These are phyloP conservation scores for Davidsoniella australis DNA, from an alignment of 2,329 filamentous ascomycete species.

Conservation along the genomic window DNA sequence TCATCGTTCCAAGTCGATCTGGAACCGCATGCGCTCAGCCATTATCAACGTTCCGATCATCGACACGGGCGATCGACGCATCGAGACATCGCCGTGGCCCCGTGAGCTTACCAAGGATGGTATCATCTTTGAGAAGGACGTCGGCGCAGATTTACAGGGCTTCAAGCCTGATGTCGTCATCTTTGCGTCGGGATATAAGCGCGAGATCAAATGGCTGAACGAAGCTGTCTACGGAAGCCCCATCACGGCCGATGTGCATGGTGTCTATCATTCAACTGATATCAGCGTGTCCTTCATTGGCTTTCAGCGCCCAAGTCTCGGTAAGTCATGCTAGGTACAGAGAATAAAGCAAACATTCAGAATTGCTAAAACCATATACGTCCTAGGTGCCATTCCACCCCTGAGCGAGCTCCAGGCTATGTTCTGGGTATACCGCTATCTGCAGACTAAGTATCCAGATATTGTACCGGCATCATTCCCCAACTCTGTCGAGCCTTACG, in stretches of 20 bases:
- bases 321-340: conserved; percentile 14
- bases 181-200: conserved; percentile 30
- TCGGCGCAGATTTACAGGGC: neutral
- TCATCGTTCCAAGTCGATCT: conserved; percentile 19
- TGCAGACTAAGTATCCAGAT: conserved; percentile 18
- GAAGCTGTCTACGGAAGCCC: conserved; percentile 24
- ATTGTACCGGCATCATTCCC: conserved; percentile 13
- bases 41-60: conserved; percentile 24
- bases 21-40: conserved; percentile 21
- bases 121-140: conserved; percentile 15
- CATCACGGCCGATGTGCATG: conserved; percentile 32
- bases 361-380: neutral
- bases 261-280: conserved; percentile 29
- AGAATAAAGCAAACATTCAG: neutral
- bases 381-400: conserved; percentile 28
- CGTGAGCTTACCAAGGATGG: conserved; percentile 22
- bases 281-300: conserved; percentile 28
- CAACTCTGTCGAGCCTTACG: conserved; percentile 19
- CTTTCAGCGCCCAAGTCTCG: conserved; percentile 28
- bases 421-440: conserved; percentile 27
- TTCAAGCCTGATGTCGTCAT: conserved; percentile 28
- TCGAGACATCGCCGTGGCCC: conserved; percentile 30
- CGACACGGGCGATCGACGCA: conserved; percentile 23
- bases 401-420: conserved; percentile 32
- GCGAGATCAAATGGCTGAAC: conserved; percentile 25